Conservation (phyloP, 2,329 filamentous ascomycete genomes). For the Fusarium stilboides region DNA sequence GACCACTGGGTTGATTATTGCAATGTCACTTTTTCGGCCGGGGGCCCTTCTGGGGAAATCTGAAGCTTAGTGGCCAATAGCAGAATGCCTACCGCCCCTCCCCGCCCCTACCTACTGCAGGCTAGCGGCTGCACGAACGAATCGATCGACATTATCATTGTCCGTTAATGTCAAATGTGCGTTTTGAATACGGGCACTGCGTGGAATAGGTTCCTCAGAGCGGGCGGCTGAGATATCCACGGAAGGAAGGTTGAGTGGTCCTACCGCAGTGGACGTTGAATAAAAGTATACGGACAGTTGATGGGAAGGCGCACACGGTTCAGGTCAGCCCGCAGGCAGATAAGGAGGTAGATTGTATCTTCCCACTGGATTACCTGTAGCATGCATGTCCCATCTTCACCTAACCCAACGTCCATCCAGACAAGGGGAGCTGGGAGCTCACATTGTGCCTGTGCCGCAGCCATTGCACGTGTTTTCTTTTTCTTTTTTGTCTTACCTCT, state of each 20-base stretch:
- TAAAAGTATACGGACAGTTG: no score
- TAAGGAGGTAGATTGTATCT: neutral
- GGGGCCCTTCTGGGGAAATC: slow-evolving; percentile 41
- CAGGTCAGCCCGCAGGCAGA: no score
- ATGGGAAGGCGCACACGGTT: no score
- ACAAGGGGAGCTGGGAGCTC: slow-evolving; percentile 4
- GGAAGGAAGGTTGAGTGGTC: neutral
- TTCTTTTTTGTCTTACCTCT: slow-evolving; percentile 4
- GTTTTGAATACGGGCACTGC: slow-evolving; percentile 15
- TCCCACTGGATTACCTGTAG: neutral
- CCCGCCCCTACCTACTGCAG: slow-evolving; percentile 26
- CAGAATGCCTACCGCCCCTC: slow-evolving; percentile 11
- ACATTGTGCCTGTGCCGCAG: slow-evolving; percentile 16
- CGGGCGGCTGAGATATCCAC: slow-evolving; percentile 13
- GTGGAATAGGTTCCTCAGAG: neutral
- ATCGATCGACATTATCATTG: slow-evolving; percentile 49
- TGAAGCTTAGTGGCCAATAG: slow-evolving; percentile 30
- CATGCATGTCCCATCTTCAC: neutral
- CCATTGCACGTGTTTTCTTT: slow-evolving; percentile 9
- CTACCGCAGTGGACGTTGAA: no score
- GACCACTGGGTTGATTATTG: slow-evolving; percentile 7
- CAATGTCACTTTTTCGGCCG: slow-evolving; percentile 27
- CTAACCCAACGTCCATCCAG: neutral
- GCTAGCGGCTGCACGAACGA: slow-evolving; percentile 44
- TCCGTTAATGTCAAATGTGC: slow-evolving; percentile 33